Evolutionary conservation across 2,329 filamentous ascomycete species (phyloP), one percentile per base, ranked within the genome.

Genomic region (Ceratocystis destructans): DNA sequence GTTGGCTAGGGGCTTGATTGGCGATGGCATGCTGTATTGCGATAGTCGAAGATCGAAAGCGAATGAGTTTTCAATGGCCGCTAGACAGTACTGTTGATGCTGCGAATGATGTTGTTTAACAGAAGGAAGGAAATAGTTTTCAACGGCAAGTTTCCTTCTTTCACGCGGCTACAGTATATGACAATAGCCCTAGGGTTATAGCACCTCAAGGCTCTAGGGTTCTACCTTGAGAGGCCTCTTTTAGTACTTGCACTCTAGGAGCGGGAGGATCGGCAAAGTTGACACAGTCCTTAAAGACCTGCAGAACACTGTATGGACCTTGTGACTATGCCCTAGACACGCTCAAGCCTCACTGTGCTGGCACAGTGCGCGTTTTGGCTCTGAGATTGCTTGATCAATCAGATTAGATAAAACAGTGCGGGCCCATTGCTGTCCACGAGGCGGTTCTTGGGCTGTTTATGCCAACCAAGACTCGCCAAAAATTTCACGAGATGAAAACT

Each of bases 351-450:
- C 48, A n/a, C 48, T 6, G 48, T 8, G n/a, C n/a, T 7, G 7
- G 7, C 4, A 37, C 28, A 33, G 55, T 59, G 6, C 28, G 20
- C 15, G 4, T 2, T 0, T 17, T 64, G 2, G 22, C 61, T 25
- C 6, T 15, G 12, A 48, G 61, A 63, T 46, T 25, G 44, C 12
- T 41, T 48, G 48, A 64, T 55, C 50, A 61, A 66, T 66, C 65
- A 66, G 65, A 66, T 66, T 66, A 66, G 65, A 66, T 66, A 66
- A 66, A 25, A 31, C 7, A n/a, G 22, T 22, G 37, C 59, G 12
- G 37, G 33, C 15, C 44, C 28, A 12, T 45, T 10, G 8, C 25
- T 5, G 5, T 22, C 20, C 48, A 53, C 20, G 28, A 59, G 6
- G 55, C 28, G 55, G 55, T n/a, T 33, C 55, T 37, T 25, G 3